A percentile compares a stretch with the other conserved stretches of the same genome.
Evolutionary conservation across 2,329 filamentous ascomycete genomes (phyloP).

Genomic region (Phialophora chinensis): DNA sequence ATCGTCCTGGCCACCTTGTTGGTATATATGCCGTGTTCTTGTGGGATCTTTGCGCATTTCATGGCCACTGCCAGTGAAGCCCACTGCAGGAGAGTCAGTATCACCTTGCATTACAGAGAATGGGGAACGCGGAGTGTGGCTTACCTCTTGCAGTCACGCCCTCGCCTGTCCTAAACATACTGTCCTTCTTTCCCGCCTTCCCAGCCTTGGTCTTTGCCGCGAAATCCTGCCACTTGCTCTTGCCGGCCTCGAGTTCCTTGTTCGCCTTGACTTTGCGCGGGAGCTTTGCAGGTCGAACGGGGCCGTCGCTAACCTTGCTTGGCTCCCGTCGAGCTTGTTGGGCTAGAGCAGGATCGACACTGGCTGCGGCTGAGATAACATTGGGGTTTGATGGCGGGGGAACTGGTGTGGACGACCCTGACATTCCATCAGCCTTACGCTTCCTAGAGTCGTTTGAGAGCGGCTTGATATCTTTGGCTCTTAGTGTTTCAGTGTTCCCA

Average conservation of each 20-base stretch:
- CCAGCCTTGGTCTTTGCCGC: slow-evolving; percentile 69
- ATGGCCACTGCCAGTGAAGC: slow-evolving; percentile 94
- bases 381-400: slow-evolving; percentile 54
- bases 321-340: slow-evolving; percentile 68
- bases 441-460: slow-evolving; percentile 74
- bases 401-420: slow-evolving; percentile 56
- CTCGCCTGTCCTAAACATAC: slow-evolving; percentile 95
- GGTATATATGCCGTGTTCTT: slow-evolving; percentile 82
- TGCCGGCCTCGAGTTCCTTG: slow-evolving; percentile 87
- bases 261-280: slow-evolving; percentile 83
- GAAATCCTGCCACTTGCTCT: slow-evolving; percentile 95
- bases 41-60: slow-evolving; percentile 91
- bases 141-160: slow-evolving; percentile 84
- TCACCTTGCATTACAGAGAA: slow-evolving; percentile 14
- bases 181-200: slow-evolving; percentile 81
- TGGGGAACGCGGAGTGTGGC: slow-evolving; percentile 39
- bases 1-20: slow-evolving; percentile 68
- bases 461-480: slow-evolving; percentile 82
- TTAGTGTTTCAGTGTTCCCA: slow-evolving; percentile 76
- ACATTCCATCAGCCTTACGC: slow-evolving; percentile 81
- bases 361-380: slow-evolving; percentile 70
- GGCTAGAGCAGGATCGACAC: slow-evolving; percentile 69
- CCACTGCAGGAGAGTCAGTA: slow-evolving; percentile 65
- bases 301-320: slow-evolving; percentile 66
- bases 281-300: slow-evolving; percentile 68